Conservation (phyloP, 257 asterid species). For the Asclepias syriaca region DNA sequence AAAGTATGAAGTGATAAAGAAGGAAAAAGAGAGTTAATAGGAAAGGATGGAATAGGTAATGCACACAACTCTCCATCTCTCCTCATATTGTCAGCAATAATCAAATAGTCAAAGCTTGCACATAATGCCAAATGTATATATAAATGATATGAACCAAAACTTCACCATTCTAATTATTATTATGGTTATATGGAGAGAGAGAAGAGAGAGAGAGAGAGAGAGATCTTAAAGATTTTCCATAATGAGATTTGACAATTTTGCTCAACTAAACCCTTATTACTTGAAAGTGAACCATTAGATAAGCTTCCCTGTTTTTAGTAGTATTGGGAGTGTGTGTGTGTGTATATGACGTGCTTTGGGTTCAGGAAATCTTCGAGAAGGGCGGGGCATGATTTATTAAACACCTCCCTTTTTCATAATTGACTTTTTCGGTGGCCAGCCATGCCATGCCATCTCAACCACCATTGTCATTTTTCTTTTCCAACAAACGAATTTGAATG, state of each 20-base stretch:
- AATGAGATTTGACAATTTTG: not conserved
- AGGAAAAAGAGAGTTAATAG: too few relatives aligned
- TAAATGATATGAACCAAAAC: not conserved
- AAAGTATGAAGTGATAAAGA: too few relatives aligned
- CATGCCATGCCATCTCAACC: constrained; percentile 24
- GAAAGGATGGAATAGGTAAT: too few relatives aligned
- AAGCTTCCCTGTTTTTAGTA: not conserved
- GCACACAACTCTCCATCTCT: too few relatives aligned
- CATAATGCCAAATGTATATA: not conserved
- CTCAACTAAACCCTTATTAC: not conserved
- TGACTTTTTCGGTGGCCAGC: constrained; percentile 17
- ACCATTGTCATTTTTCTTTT: constrained; percentile 14
- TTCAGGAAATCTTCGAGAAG: not conserved
- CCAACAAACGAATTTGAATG: constrained; percentile 13
- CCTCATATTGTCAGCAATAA: too few relatives aligned
- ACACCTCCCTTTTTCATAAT: constrained; percentile 5
- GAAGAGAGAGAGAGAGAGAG: not conserved
- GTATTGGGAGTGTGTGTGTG: not conserved
- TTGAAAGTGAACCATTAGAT: not conserved
- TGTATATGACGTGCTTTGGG: constrained; percentile 6
- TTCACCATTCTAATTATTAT: not conserved
- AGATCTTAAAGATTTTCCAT: not conserved
- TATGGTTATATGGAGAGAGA: not conserved
- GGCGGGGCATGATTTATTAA: constrained; percentile 6
- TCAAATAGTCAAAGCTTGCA: not conserved